Conservation (phyloP, 2,329 filamentous ascomycete species). For the Ascochyta pisi region DNA sequence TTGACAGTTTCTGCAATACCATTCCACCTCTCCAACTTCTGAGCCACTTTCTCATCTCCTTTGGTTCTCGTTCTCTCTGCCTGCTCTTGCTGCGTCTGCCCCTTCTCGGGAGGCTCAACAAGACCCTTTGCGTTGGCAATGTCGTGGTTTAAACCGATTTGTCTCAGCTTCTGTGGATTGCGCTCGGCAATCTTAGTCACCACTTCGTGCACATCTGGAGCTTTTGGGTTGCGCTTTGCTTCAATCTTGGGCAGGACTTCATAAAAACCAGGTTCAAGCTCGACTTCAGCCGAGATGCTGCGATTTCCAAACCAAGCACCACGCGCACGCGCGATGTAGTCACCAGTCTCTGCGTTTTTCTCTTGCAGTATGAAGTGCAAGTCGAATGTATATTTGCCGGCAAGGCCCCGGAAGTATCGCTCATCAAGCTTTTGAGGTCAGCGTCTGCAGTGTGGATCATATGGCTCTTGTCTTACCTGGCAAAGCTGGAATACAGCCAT, state of each 20-base stretch:
- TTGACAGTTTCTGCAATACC: neutral
- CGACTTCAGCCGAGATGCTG: conserved; percentile 77
- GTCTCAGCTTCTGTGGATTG: conserved; percentile 62
- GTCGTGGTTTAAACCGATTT: conserved; percentile 72
- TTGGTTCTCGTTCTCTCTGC: conserved; percentile 43
- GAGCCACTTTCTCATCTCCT: conserved; percentile 37
- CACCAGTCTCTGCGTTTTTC: conserved; percentile 54
- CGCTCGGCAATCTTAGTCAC: conserved; percentile 53
- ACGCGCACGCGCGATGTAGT: conserved; percentile 62
- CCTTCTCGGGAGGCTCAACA: conserved; percentile 57
- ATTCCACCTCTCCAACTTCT: conserved; percentile 38
- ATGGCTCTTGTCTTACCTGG: conserved; percentile 58
- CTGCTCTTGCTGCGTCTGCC: conserved; percentile 50
- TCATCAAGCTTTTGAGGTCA: conserved; percentile 60
- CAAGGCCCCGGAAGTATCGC: conserved; percentile 64
- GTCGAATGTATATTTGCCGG: conserved; percentile 63
- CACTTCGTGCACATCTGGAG: conserved; percentile 67
- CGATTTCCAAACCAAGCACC: conserved; percentile 66
- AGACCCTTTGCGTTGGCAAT: conserved; percentile 71
- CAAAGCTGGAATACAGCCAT: conserved; percentile 65
- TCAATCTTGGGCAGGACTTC: conserved; percentile 76
- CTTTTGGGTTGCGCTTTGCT: conserved; percentile 60
- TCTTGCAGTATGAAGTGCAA: conserved; percentile 66
- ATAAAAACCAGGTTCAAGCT: conserved; percentile 75
- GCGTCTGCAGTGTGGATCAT: conserved; percentile 22